A percentile compares a stretch with the other conserved stretches of the same genome.
phyloP scores from a whole-genome alignment of 495 filamentous ascomycete species.

The Penicillium goetzii region DNA sequence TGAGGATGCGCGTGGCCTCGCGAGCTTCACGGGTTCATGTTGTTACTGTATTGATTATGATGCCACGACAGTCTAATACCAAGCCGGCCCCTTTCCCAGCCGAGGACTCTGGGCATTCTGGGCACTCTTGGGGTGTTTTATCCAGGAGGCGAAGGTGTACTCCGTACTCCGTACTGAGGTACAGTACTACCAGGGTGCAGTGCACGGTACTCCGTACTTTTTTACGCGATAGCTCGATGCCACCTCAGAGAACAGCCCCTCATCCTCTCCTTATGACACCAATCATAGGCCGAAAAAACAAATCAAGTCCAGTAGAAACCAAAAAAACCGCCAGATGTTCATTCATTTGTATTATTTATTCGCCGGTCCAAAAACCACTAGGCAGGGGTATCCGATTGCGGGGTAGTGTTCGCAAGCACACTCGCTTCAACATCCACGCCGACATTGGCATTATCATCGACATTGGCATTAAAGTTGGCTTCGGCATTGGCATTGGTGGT shows the following conservation, averaged over 20 bases:
- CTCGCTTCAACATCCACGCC: background rate
- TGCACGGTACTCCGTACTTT: background rate
- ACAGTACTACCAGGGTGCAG: too few species aligned
- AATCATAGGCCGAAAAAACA: background rate
- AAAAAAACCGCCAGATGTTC: background rate
- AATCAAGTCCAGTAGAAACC: background rate
- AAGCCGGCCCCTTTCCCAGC: too few species aligned
- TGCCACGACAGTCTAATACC: too few species aligned
- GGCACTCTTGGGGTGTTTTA: background rate
- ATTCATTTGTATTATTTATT: background rate
- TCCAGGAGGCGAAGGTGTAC: background rate
- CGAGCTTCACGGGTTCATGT: too few species aligned
- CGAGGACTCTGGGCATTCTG: too few species aligned
- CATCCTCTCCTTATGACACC: background rate
- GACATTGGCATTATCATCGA: background rate
- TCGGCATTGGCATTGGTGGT: background rate
- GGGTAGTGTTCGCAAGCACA: slow-evolving; percentile 9
- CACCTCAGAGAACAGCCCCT: too few species aligned
- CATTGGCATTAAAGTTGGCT: background rate
- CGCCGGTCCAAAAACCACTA: background rate
- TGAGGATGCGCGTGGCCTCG: too few species aligned
- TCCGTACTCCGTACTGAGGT: too few species aligned
- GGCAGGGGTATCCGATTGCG: slow-evolving; percentile 11
- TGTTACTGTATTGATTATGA: too few species aligned
- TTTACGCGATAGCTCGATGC: background rate